These are phyloP conservation scores for Karstenula rhodostoma DNA, from an alignment of 2,329 filamentous ascomycete genomes.

Conservation along the genomic window DNA sequence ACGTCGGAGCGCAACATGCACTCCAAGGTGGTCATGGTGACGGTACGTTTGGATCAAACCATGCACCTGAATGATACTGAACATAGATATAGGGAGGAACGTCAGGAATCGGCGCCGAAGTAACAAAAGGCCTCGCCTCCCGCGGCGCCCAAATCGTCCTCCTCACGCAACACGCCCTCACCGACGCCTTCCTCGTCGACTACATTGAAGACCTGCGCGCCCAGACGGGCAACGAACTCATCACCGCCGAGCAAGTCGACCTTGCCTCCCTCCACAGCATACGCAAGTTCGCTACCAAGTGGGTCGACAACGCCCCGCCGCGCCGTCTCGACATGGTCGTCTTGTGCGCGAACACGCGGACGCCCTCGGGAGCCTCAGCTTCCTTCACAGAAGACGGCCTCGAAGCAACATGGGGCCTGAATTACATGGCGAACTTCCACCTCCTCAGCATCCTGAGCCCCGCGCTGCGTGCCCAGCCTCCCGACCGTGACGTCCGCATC, in stretches of 20 bases:
- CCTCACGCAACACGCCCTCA: slow-evolving; percentile 80
- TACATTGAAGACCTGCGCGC: slow-evolving; percentile 88
- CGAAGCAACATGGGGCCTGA: slow-evolving; percentile 91
- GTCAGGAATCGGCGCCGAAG: slow-evolving; percentile 84
- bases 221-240: slow-evolving; percentile 80
- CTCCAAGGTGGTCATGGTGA: slow-evolving; percentile 92
- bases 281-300: slow-evolving; percentile 92
- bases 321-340: slow-evolving; percentile 90
- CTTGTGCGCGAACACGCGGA: slow-evolving; percentile 81
- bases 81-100: slow-evolving; percentile 73
- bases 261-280: slow-evolving; percentile 88
- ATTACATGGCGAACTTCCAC: slow-evolving; percentile 96
- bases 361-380: slow-evolving; percentile 69
- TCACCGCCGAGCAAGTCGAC: slow-evolving; percentile 96
- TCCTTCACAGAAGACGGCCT: slow-evolving; percentile 77
- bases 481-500: slow-evolving; percentile 91
- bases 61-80: slow-evolving; percentile 23
- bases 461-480: slow-evolving; percentile 86
- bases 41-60: slow-evolving; percentile 59
- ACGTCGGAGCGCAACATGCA: slow-evolving; percentile 84
- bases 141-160: slow-evolving; percentile 92
- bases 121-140: slow-evolving; percentile 75
- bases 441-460: slow-evolving; percentile 90
- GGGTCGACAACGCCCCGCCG: slow-evolving; percentile 94
- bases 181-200: slow-evolving; percentile 89